Percentiles rank a stretch among this genome's conserved stretches.
Evolutionary conservation across 805 yeast genomes (phyloP).

Genomic region (Wickerhamiella nectarea): DNA sequence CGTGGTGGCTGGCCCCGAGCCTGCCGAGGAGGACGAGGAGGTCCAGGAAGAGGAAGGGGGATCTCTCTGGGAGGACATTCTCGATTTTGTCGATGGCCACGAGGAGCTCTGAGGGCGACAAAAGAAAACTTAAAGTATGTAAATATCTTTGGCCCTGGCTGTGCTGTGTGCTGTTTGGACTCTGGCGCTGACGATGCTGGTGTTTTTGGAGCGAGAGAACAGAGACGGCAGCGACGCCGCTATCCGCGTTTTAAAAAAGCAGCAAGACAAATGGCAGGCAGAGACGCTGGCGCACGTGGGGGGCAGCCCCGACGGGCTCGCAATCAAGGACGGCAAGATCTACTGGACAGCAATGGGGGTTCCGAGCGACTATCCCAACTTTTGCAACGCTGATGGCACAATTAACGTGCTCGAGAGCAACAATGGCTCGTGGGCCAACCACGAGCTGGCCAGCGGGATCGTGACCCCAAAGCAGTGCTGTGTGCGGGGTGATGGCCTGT

Average conservation of each 20-base stretch:
- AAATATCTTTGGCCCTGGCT: too few species aligned
- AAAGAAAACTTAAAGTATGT: too few species aligned
- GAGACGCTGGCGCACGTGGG: background rate
- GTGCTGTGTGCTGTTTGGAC: too few species aligned
- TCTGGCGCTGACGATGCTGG: background rate
- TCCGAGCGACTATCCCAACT: conserved; percentile 11
- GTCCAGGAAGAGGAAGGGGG: conserved; percentile 20
- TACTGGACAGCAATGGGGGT: conserved; percentile 16
- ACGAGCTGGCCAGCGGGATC: background rate
- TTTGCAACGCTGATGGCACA: conserved; percentile 3
- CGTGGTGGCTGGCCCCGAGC: conserved; percentile 17
- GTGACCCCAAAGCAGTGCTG: conserved; percentile 7
- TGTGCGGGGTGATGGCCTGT: background rate
- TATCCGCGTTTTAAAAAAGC: background rate
- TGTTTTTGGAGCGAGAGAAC: background rate
- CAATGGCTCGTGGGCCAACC: background rate
- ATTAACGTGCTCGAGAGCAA: background rate
- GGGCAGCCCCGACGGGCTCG: conserved; percentile 4
- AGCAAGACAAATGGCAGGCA: background rate
- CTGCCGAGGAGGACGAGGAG: conserved; percentile 18
- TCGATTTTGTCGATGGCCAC: background rate
- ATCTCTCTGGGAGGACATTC: conserved; percentile 13
- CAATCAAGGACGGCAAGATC: background rate
- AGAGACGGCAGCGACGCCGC: background rate
- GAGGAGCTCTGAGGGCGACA: background rate